phyloP scores from a whole-genome alignment of 1,139 yeast species.

The Suhomyces bribrorum region DNA sequence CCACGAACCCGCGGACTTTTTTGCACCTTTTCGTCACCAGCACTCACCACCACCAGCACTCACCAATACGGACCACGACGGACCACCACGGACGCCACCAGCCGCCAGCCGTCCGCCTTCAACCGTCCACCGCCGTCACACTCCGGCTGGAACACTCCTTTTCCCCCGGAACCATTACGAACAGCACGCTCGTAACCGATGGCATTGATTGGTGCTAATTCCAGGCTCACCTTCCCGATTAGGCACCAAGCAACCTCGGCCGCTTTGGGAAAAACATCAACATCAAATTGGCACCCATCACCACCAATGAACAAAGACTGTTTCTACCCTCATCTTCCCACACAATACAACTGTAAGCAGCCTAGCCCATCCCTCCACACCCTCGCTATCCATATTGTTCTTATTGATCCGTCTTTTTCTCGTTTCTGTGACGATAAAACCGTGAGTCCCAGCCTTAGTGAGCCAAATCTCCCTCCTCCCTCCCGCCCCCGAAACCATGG shows the following conservation, averaged over 20 bases:
- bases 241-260: background rate
- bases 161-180: constrained; percentile 4
- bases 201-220: constrained; percentile 29
- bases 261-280: constrained; percentile 7
- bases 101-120: too few relatives aligned
- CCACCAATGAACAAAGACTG: background rate
- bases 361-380: background rate
- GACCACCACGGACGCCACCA: too few relatives aligned
- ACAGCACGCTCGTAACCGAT: constrained; percentile 13
- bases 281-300: constrained; percentile 3
- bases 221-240: constrained; percentile 22
- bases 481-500: too few relatives aligned
- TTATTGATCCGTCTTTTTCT: constrained; percentile 1
- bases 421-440: background rate
- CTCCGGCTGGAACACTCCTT: constrained; percentile 10
- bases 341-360: constrained; percentile 12
- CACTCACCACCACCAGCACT: too few relatives aligned
- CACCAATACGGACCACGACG: too few relatives aligned
- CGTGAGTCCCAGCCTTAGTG: background rate
- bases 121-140: too few relatives aligned
- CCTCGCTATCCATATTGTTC: constrained; percentile 4
- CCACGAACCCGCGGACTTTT: too few relatives aligned
- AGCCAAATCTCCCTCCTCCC: background rate
- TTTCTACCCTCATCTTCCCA: background rate
- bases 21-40: too few relatives aligned